Evolutionary conservation across 106 monocot genomes (phyloP).

Genomic region (Narthecium ossifragum): DNA sequence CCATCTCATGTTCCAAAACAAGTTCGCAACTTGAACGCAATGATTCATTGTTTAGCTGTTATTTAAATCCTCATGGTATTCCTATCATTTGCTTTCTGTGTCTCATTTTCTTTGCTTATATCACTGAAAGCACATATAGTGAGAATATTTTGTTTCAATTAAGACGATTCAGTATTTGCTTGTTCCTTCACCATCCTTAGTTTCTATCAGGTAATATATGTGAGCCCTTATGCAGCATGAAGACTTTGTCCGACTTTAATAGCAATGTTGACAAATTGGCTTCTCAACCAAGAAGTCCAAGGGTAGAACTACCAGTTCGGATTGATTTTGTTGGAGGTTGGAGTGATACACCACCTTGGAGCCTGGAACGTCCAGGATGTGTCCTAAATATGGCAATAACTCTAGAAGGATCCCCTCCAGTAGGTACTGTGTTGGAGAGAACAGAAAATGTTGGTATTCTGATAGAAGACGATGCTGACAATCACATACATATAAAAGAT

Average conservation of each 20-base stretch:
- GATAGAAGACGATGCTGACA: constrained; percentile 67
- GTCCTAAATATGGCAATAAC: constrained; percentile 94
- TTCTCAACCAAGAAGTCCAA: constrained; percentile 33
- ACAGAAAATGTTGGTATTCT: constrained; percentile 41
- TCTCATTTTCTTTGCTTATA: too few relatives aligned
- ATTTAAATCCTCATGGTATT: too few relatives aligned
- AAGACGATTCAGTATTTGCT: too few relatives aligned
- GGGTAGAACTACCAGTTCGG: constrained; percentile 76
- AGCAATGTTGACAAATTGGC: neutral
- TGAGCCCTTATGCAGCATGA: neutral
- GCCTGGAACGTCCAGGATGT: constrained; percentile 88
- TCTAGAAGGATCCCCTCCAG: constrained; percentile 61
- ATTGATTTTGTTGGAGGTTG: constrained; percentile 96
- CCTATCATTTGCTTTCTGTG: too few relatives aligned
- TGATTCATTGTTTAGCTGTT: too few relatives aligned
- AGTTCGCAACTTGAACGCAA: too few relatives aligned
- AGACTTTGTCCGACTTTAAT: constrained; percentile 7
- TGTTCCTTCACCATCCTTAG: too few relatives aligned
- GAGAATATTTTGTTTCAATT: too few relatives aligned
- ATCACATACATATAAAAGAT: constrained; percentile 55
- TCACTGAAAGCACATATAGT: too few relatives aligned
- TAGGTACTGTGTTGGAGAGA: constrained; percentile 55
- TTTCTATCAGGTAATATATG: constrained; percentile 31
- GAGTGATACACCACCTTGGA: constrained; percentile 99
- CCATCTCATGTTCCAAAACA: too few relatives aligned